Evolutionary conservation across 2,329 filamentous ascomycete species (phyloP), one percentile per base, ranked within the genome.

Genomic region (Fusarium neocosmosporiellum): DNA sequence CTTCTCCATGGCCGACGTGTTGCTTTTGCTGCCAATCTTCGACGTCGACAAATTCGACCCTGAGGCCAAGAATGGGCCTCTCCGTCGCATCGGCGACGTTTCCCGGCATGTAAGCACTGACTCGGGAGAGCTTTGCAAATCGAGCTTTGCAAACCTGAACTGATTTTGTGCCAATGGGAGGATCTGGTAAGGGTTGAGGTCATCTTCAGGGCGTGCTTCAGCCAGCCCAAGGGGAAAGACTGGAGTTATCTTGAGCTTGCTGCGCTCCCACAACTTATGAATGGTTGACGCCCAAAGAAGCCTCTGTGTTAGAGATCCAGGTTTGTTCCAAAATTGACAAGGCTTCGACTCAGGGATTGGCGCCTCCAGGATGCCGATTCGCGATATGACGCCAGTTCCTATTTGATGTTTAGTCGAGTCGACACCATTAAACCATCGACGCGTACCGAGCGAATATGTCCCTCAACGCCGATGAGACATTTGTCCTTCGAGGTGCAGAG

Each of bases 321-420:
- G 27, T 29, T 8, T 5, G 27, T 29, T 8, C 27, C 27, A 29
- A 29, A 5, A 29, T 29, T 5, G 5, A 8, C 27, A 29, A 29
- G 27, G 27, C 6, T 29, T 8, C 27, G 27, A 5, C 27, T 29
- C 27, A 29, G 27, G 27, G 27, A n/a, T 54, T 27, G 43, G n/a
- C 14, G 3, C 33, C 13, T 60, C 58, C 8, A 60, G 20, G 8
- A 60, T 29, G 6, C 58, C 58, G 9, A 69, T 6, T 16, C 59
- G 34, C 7, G 50, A 24, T 14, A 60, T 55, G 9, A 48, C 43
- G 6, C 67, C 59, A 24, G n/a, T n/a, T 69, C 63, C 67, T 69
- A 18, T 16, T n/a, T 5, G 31, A 6, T 24, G 2, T 13, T 60
- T 7, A 48, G 41, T 6, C 2, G 10, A 24, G 20, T 27, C 34